Base-by-base conservation (phyloP, 2,329 filamentous ascomycete species). In the Onygenales sp. region DNA sequence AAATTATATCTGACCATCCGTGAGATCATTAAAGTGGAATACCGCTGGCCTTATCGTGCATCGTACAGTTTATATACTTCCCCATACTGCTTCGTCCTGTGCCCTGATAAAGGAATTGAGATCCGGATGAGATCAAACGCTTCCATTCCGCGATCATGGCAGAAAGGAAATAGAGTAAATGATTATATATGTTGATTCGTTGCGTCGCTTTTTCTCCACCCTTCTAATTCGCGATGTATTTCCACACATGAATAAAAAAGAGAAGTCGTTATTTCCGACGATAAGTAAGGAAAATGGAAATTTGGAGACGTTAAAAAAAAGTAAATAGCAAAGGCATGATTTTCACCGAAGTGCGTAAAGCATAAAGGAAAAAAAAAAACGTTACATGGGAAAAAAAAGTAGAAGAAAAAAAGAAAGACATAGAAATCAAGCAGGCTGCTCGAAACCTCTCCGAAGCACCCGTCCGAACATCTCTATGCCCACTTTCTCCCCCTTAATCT, bases 401-500 rank as follows among this genome's bases (percentile, higher is more conserved):
- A 46, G 51, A 42, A 33, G 31, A 17, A 53, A 44, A 56, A 43
- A 34, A 51, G 56, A 52, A 56, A 53, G 48, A 52, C 51, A 27
- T 27, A 47, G 40, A 55, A 58, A 58, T 72, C 70, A 87, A 61
- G 82, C 84, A 56, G 83, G 81, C 70, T 92, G 87, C 76, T 95
- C 90, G 78, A 90, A 95, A 49, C 88, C 86, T 65, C 91, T 81
- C 71, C 86, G 81, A 58, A 95, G 83, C 57, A 95, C 84, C 61
- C 88, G 65, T 27, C 72, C 72, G 59, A 76, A 76, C 71, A 73
- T 72, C 45, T 76, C 73, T 42, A 75, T 63, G 14, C 68, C 72
- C n/a, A 98, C 93, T 60, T 93, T 91, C 78, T 98, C 93, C 64
- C 91, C 83, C 65, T 96, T 94, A 70, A 96, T 87, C 42, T 90